Conservation (phyloP, 306 rosid genomes). For the Hippophae rhamnoides region DNA sequence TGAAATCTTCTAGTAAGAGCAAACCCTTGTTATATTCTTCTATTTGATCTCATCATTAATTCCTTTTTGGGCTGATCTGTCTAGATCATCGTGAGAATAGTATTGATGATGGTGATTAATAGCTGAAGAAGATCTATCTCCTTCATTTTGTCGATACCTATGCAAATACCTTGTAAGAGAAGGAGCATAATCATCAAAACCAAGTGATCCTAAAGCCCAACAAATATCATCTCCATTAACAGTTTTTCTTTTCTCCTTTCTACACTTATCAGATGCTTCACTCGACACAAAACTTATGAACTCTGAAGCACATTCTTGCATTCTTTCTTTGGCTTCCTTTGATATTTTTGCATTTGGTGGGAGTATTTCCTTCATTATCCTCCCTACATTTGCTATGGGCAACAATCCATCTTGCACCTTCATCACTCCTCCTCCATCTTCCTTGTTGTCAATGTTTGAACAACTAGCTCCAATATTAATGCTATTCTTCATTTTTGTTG, state of each 20-base stretch:
- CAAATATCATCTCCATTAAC: constrained; percentile 19
- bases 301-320: constrained; percentile 29
- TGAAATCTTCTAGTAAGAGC: too few relatives aligned
- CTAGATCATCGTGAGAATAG: too few relatives aligned
- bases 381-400: constrained; percentile 29
- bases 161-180: constrained; percentile 9
- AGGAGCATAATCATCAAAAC: constrained; percentile 13
- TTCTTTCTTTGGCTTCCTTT: constrained; percentile 22
- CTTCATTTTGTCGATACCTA: constrained; percentile 16
- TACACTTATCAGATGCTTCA: constrained; percentile 24
- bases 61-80: too few relatives aligned
- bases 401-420: constrained; percentile 11
- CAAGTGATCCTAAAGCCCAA: constrained; percentile 18
- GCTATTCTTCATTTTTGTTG: too few relatives aligned
- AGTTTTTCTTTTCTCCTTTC: constrained; percentile 20
- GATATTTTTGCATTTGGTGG: constrained; percentile 25
- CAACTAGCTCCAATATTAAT: too few relatives aligned
- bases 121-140: background rate
- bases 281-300: constrained; percentile 24
- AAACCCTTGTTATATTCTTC: too few relatives aligned
- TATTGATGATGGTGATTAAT: too few relatives aligned
- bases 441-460: too few relatives aligned
- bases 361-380: constrained; percentile 24
- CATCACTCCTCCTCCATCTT: too few relatives aligned
- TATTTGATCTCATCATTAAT: too few relatives aligned